phyloP scores from a whole-genome alignment of 305 asterid genomes.

The Ilex paraguariensis region DNA sequence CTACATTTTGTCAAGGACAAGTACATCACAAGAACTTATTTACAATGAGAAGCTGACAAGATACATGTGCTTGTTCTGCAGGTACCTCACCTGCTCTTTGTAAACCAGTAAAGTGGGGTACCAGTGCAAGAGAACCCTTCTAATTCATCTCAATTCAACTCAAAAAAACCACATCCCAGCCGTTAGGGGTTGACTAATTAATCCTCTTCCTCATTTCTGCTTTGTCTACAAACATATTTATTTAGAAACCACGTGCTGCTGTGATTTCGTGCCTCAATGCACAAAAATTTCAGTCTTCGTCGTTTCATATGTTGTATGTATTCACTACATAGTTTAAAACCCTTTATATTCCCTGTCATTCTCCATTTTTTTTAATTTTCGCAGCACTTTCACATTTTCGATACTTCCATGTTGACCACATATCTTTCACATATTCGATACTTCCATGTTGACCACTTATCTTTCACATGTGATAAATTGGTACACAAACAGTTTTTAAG shows the following conservation, averaged over 20 bases:
- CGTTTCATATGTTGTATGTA: too few species aligned
- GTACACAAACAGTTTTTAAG: not conserved
- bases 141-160: constrained; percentile 7
- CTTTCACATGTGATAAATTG: not conserved
- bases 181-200: too few species aligned
- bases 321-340: too few species aligned
- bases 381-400: too few species aligned
- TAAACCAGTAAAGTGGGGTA: constrained; percentile 8
- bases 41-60: not conserved
- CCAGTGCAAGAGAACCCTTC: constrained; percentile 8
- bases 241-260: constrained; percentile 6
- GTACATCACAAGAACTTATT: too few species aligned
- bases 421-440: too few species aligned
- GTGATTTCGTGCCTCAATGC: constrained; percentile 6
- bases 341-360: too few species aligned
- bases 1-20: too few species aligned
- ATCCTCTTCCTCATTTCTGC: not conserved
- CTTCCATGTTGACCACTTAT: too few species aligned
- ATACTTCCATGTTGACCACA: too few species aligned
- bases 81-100: not conserved
- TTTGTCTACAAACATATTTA: constrained; percentile 5
- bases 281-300: not conserved
- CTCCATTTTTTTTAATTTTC: too few species aligned
- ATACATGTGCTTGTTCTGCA: not conserved
- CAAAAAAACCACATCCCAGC: constrained; percentile 5